Conservation (phyloP, 495 filamentous ascomycete genomes). For the Neurospora cerealis region DNA sequence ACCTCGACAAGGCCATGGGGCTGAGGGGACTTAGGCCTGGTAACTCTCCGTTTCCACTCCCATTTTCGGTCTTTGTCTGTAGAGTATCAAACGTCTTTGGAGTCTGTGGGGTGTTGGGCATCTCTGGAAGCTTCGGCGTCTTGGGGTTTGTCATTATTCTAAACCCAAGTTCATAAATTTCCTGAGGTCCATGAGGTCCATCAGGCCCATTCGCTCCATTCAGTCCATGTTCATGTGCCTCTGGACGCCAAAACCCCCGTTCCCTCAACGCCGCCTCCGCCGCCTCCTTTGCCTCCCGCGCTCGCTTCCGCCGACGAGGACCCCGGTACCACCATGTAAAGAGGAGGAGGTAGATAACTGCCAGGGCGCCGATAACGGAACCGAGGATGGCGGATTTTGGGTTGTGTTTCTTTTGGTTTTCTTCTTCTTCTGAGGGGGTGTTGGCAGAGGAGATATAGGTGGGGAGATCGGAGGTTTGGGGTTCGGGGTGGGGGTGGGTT, state of each 20-base stretch:
- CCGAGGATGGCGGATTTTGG: background rate
- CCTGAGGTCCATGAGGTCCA: background rate
- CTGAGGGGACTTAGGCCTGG: background rate
- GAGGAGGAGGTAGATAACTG: background rate
- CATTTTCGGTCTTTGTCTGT: background rate
- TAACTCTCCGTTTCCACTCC: background rate
- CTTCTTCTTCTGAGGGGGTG: background rate
- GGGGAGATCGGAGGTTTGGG: background rate
- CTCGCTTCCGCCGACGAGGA: background rate
- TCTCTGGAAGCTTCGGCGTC: background rate
- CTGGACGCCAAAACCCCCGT: background rate
- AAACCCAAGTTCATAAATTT: background rate
- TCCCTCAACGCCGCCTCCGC: background rate
- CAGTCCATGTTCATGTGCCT: background rate
- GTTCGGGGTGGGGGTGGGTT: background rate
- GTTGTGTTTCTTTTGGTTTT: background rate
- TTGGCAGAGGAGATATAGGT: background rate
- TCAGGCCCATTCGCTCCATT: background rate
- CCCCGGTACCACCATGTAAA: background rate
- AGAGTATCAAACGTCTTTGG: background rate
- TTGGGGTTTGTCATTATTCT: background rate
- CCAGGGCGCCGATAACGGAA: background rate
- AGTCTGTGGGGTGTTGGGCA: background rate
- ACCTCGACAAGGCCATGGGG: background rate
- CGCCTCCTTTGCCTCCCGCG: background rate